Evolutionary conservation across 228 moss, liverwort and hornwort species (phyloP), one percentile per base, ranked within the genome.

Genomic region (Sphagnum fallax): DNA sequence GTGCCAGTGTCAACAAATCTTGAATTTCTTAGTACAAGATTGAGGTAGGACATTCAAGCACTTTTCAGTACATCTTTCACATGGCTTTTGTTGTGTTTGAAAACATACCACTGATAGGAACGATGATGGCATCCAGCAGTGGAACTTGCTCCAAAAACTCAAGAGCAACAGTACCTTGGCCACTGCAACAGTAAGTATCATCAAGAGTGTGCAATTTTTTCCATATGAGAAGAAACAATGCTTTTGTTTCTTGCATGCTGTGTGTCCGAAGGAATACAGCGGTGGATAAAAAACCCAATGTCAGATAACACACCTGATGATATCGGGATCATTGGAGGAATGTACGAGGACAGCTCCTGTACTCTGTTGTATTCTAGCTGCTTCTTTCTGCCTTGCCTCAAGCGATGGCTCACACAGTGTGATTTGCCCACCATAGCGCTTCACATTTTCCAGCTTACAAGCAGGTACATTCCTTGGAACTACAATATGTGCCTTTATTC

Each of bases 111-210:
- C 94, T 94, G 64, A 91, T 84, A 18, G 94, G 94, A 66, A 85
- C 87, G 70, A 94, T 62, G 53, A 94, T 91, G 52, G 83, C 78
- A 78, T 94, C 89, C 67, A 94, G 78, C 53, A 85, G 75, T 48
- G 89, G 86, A 50, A 94, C 84, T 78, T 94, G 94, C 72, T 94
- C 89, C 65, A 94, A 69, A 69, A 94, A 82, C 71, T 91, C 94
- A 57, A 94, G 77, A 49, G 83, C 91, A 14, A 89, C 76, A 12
- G 91, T 91, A 60, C 94, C 91, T 88, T 94, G 94, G 60, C 94
- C 94, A 86, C 94, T 91, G 69, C 32, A 32, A 32, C 32, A 7
- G 5, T 63, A 15, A 14, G n/a, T 50, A 52, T 4, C 8, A 66
- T 7, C 53, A 13, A 10, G 52, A 15, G 49, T 53, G 52, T 67